A percentile compares a stretch with the other conserved stretches of the same genome.
These are phyloP conservation scores for Globisporangium rhizosaccharum DNA, from an alignment of 352 stramenopile species.

Conservation along the genomic window DNA sequence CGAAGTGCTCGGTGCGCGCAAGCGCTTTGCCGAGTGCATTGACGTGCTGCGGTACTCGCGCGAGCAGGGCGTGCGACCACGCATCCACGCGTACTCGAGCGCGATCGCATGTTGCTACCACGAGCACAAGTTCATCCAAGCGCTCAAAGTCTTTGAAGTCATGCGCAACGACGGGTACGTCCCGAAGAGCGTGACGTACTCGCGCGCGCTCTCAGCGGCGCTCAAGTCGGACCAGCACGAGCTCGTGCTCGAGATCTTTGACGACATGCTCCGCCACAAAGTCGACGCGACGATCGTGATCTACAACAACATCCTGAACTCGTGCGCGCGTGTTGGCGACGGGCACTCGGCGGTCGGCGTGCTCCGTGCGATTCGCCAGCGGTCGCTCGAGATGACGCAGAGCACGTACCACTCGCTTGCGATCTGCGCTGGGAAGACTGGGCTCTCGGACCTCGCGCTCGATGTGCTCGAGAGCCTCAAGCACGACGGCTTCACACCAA, in stretches of 20 bases:
- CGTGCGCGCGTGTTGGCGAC: constrained; percentile 65
- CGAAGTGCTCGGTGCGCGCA: constrained; percentile 43
- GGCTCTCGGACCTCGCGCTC: constrained; percentile 60
- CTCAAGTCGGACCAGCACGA: constrained; percentile 74
- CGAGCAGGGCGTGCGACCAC: constrained; percentile 60
- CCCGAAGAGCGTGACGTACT: constrained; percentile 77
- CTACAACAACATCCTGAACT: constrained; percentile 87
- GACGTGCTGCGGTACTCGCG: constrained; percentile 60
- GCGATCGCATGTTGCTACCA: constrained; percentile 80
- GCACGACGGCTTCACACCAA: constrained; percentile 44
- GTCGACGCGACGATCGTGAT: constrained; percentile 70
- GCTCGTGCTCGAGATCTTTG: constrained; percentile 85
- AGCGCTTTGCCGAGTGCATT: constrained; percentile 47
- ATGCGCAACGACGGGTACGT: constrained; percentile 84
- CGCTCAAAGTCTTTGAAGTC: constrained; percentile 83
- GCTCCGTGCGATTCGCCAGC: constrained; percentile 57
- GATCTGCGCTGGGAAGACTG: constrained; percentile 74
- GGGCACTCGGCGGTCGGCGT: constrained; percentile 66
- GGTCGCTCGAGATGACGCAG: constrained; percentile 58
- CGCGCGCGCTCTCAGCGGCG: constrained; percentile 73
- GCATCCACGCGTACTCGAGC: constrained; percentile 79
- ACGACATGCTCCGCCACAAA: constrained; percentile 77
- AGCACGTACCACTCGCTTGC: constrained; percentile 76
- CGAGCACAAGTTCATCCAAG: constrained; percentile 53
- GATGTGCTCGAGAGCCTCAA: constrained; percentile 53